phyloP scores from a whole-genome alignment of 2,329 filamentous ascomycete species.

The Tolypocladium amazonense region DNA sequence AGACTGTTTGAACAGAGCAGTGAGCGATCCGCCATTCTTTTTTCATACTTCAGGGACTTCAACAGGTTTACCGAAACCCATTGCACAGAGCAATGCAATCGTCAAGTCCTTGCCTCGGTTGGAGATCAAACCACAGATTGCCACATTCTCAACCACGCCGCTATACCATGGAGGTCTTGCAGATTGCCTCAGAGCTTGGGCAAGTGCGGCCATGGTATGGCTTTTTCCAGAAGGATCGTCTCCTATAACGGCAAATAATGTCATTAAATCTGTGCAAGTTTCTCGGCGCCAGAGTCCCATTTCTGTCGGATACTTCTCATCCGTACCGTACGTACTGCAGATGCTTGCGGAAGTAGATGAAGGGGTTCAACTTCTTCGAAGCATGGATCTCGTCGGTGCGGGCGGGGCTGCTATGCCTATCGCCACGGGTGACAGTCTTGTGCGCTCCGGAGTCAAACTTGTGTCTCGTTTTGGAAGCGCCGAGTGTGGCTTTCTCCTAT shows the following conservation, averaged over 20 bases:
- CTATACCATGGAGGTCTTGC: not conserved
- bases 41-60: not conserved
- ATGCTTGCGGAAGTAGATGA: not conserved
- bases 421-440: not conserved
- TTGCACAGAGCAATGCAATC: not conserved
- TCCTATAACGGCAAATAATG: not conserved
- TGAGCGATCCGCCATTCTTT: not conserved
- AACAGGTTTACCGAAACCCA: not conserved
- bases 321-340: not conserved
- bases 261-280: not conserved
- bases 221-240: not conserved
- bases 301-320: not conserved
- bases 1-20: not conserved
- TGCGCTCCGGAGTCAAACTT: not conserved
- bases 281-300: not conserved
- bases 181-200: not conserved
- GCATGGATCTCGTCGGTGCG: not conserved
- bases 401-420: not conserved
- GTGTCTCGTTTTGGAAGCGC: not conserved
- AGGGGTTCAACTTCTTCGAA: not conserved
- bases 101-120: not conserved
- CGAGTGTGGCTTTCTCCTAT: not conserved
- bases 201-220: not conserved
- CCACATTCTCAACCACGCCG: not conserved
- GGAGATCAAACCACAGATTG: not conserved